Base-by-base conservation (phyloP, 169 alveolate species). In the Eimeria tenella region DNA sequence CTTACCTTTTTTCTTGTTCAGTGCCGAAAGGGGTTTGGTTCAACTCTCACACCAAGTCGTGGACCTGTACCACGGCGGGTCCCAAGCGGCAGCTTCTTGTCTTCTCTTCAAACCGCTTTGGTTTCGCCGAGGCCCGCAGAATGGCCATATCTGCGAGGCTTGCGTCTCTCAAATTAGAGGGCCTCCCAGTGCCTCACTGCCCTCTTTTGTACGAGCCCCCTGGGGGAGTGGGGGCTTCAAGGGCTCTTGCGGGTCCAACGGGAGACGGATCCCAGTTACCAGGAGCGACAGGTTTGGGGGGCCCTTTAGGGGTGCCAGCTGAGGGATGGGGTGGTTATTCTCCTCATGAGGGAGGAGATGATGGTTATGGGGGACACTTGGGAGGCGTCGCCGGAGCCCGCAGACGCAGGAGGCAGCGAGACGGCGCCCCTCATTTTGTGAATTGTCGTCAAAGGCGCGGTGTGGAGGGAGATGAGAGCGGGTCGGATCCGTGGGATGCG, bases 21-120 rank as follows among this genome's bases (percentile, higher is more conserved):
- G 94, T 81, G 17, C 94, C 94, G 5, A 81, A 89, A 15, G 94
- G 94, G 8, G 94, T 89, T 9, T 89, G 94, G 94, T 89, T 89
- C 77, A 89, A 89, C 63, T 89, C 94, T n/a, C 94, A 89, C 65
- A 89, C 94, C 56, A 89, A 89, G 94, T 89, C 94, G n/a, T 89
- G 94, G 94, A 89, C 94, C 17, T 89, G 94, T 52, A 81, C 94
- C 15, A 89, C 94, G 6, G 94, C 82, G 74, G 94, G 94, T 49
- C 94, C 94, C 4, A 81, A 81, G 19, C 73, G 94, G 42, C 94
- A 89, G 86, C 94, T 89, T 23, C 83, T 89, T 7, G 94, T 89
- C 19, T 89, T 89, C 60, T 89, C 94, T n/a, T 89, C 94, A 19
- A 81, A 81, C 31, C 94, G 94, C 53, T 89, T 70, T 53, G 94